Evolutionary conservation across 331 rosid genomes (phyloP), one percentile per base, ranked within the genome.

Genomic region (Phaseolus coccineus): DNA sequence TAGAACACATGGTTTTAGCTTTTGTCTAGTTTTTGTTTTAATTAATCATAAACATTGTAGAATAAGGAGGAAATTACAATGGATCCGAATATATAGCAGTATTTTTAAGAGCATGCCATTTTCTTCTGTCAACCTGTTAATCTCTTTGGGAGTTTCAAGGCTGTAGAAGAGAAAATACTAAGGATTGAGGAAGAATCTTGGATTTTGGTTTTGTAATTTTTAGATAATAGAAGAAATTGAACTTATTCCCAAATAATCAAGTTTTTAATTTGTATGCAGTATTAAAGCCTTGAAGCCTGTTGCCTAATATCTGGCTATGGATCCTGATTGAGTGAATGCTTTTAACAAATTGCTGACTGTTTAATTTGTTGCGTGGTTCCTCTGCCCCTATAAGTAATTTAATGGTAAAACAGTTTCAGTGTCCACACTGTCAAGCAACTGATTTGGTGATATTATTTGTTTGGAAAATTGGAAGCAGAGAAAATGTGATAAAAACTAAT

Each of bases 401-500:
- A 10, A 35, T 27, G 12, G 8, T 16, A 25, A 58, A 25, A 8
- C 37, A 58, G 37, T 58, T 58, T 27, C 12, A 35, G 15, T 27
- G 35, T 12, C 7, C 11, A 27, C 22, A 58, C 37, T 58, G 28
- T 58, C 63, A 9, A 58, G 8, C 12, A 61, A 5, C 74, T 77
- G 71, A 37, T 74, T 82, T 73, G 51, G 39, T 64, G 64, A 68
- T 35, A 15, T 64, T 22, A 11, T 70, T 58, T 65, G 71, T 73
- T 64, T 79, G 63, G 69, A 57, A 56, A 66, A 69, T 64, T 79
- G 58, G 64, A 63, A 50, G 70, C 77, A 51, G n/a, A 55, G 42
- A 68, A 50, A 67, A 55, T 73, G 31, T 14, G 48, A 48, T 33
- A 63, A 15, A 64, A 69, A 9, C 67, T n/a, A 79, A 53, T 75